Percentiles rank a stretch among this genome's conserved stretches.
Evolutionary conservation across 305 asterid genomes (phyloP).

Genomic region (Nicotiana rustica): DNA sequence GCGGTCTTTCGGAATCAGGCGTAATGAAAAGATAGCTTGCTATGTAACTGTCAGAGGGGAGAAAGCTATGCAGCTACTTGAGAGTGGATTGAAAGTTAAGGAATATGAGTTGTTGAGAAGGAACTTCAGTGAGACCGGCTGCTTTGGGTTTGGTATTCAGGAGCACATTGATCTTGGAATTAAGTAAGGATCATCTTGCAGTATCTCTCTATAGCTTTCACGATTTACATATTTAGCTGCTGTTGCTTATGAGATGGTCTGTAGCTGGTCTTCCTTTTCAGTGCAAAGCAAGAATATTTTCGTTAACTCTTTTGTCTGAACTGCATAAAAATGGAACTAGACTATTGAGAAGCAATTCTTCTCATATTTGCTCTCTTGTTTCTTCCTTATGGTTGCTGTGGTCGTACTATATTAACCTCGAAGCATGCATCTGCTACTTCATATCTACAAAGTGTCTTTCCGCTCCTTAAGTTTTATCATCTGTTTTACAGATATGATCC

Average conservation of each 20-base stretch:
- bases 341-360: not conserved
- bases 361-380: not conserved
- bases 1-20: conserved; percentile 82
- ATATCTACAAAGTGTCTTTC: not conserved
- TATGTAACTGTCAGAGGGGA: conserved; percentile 87
- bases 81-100: conserved; percentile 89
- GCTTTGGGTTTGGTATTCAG: conserved; percentile 55
- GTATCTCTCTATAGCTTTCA: not conserved
- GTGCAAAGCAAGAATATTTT: not conserved
- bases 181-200: conserved; percentile 39
- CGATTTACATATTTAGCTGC: not conserved
- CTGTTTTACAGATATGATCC: conserved; percentile 46
- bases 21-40: conserved; percentile 78
- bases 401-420: not conserved
- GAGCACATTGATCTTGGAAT: conserved; percentile 55
- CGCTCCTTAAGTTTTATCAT: not conserved
- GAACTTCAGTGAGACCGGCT: conserved; percentile 60
- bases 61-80: conserved; percentile 87
- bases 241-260: not conserved
- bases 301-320: no score
- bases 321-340: not conserved
- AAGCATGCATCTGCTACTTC: not conserved
- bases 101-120: conserved; percentile 73
- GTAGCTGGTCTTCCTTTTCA: not conserved
- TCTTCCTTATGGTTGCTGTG: not conserved